phyloP scores from a whole-genome alignment of 805 yeast species.

The Yarrowia osloensis region DNA sequence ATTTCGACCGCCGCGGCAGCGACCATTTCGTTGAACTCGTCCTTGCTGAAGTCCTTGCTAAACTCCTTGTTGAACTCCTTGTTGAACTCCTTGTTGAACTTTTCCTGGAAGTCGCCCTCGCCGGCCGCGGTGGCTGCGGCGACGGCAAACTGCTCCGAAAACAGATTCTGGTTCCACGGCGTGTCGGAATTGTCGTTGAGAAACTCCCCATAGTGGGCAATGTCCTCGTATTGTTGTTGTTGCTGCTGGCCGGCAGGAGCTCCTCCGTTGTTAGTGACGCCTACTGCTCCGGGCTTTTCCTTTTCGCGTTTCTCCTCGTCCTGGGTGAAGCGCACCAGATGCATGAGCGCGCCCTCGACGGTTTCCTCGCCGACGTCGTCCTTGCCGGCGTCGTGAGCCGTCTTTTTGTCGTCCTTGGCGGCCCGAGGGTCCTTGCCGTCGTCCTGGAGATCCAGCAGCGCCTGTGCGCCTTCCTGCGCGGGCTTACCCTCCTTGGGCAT shows the following conservation, averaged over 20 bases:
- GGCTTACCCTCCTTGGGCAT: conserved; percentile 32
- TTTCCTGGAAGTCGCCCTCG: conserved; percentile 23
- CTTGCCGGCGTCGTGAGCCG: conserved; percentile 30
- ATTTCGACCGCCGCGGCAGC: conserved; percentile 28
- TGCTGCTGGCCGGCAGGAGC: not conserved
- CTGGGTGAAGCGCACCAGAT: conserved; percentile 28
- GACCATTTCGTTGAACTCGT: conserved; percentile 25
- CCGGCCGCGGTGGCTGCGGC: conserved; percentile 30
- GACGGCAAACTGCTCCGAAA: conserved; percentile 30
- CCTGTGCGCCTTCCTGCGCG: conserved; percentile 34
- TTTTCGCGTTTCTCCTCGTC: conserved; percentile 31
- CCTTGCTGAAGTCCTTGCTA: conserved; percentile 6
- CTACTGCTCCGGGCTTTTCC: conserved; percentile 4
- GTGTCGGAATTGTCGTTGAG: conserved; percentile 46
- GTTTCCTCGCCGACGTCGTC: conserved; percentile 37
- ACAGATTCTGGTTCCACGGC: conserved; percentile 23
- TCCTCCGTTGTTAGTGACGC: not conserved
- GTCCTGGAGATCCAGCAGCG: conserved; percentile 34
- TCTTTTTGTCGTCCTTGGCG: conserved; percentile 1
- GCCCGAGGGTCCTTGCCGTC: conserved; percentile 12
- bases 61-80: conserved; percentile 7
- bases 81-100: conserved; percentile 6
- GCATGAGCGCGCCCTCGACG: conserved; percentile 32
- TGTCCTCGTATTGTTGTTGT: conserved; percentile 10
- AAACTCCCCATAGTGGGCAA: conserved; percentile 44